phyloP scores from a whole-genome alignment of 78 protist species.

The Dictyostelium purpureum region DNA sequence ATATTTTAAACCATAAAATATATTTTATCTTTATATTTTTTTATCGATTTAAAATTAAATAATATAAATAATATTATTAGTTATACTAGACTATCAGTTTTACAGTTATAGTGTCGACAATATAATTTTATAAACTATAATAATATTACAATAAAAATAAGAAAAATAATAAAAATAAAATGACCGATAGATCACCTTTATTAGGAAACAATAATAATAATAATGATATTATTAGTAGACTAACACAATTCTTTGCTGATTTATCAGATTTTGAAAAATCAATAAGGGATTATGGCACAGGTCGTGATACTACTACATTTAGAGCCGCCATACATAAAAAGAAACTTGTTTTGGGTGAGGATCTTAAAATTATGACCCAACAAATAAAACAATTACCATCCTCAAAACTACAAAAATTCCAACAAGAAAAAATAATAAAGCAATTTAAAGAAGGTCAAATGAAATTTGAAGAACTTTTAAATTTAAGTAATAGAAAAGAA shows the following conservation, averaged over 20 bases:
- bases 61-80: neutral
- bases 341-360: conserved; percentile 17
- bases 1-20: neutral
- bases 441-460: conserved; percentile 37
- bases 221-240: neutral
- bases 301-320: conserved; percentile 40
- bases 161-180: neutral
- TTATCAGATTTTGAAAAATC: conserved; percentile 23
- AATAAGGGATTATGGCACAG: conserved; percentile 45
- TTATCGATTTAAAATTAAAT: too few relatives aligned
- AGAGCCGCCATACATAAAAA: conserved; percentile 13
- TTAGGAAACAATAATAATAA: too few relatives aligned
- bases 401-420: neutral
- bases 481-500: conserved; percentile 9
- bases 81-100: too few relatives aligned
- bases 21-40: too few relatives aligned
- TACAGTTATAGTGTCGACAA: neutral
- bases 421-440: conserved; percentile 56
- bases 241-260: neutral
- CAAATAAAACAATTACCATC: neutral
- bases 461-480: conserved; percentile 12
- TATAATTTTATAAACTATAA: neutral
- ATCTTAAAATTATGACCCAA: conserved; percentile 6
- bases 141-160: too few relatives aligned
- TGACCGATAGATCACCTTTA: too few relatives aligned